Base-by-base conservation (phyloP, 148 eudicot genomes). In the Euryodendron excelsum region DNA sequence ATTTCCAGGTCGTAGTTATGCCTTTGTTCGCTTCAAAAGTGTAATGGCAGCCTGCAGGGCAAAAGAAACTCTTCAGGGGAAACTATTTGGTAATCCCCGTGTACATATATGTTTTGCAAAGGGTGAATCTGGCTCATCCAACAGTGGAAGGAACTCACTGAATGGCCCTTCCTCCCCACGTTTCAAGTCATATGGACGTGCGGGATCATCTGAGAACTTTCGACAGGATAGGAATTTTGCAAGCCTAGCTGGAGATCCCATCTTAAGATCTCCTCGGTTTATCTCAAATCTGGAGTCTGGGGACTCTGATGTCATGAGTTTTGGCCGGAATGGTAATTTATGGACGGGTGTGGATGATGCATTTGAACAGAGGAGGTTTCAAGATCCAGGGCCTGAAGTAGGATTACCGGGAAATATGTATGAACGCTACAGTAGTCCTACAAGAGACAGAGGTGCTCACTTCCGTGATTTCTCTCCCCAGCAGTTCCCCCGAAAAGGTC, bases 61-160 rank as follows among this genome's bases (percentile, higher is more conserved):
- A 0, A 91, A 91, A 79, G 93, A 93, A 81, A 84, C 93, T 66
- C 91, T 93, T 58, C 93, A 93, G 31, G 97, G 97, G 28, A 91
- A 87, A 75, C 78, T 93, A 77, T 93, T 93, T 82, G 95, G 90
- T 61, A 91, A 90, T 84, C 97, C 97, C 28, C 93, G 93, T 36
- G 96, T 93, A 64, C 93, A 88, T 80, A 91, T 93, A 12, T 81
- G 89, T 78, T 93, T 93, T 77, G 90, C 98, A 28, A 87, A 80
- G 87, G 83, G 73, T 73, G 98, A 91, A 30, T 78, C 84, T 71
- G 90, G 91, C 37, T 59, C 87, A 12, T 84, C 93, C 36, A 84
- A 72, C 82, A 80, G 79, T 66, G 93, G 90, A 72, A 84, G 88
- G 82, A 83, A 77, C 73, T 59, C 80, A 20, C 50, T 50, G 36